Evolutionary conservation across 257 asterid species (phyloP), one percentile per base, ranked within the genome.

Genomic region (Ilex asprella): DNA sequence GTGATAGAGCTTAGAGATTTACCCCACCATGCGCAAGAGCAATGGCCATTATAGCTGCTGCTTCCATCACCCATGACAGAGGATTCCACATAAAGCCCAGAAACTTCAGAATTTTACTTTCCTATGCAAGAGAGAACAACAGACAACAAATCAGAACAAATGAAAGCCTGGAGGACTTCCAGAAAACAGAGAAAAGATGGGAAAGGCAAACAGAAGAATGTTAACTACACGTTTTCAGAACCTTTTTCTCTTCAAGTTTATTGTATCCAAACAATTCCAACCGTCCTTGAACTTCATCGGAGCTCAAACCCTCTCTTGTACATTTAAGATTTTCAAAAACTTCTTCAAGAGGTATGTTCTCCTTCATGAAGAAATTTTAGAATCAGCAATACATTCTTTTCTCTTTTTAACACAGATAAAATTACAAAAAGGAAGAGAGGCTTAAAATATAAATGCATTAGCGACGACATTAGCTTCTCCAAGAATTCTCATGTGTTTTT

Each of bases 11-110:
- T 3, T 31, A 10, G 10, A 2, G 56, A 62, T 14, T 8, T 60
- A 69, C 78, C 71, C 52, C 68, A 30, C 71, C 71, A 5, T 70
- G 67, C 8, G 78, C 71, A 63, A 73, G 71, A 44, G 61, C 61
- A 52, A 73, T 66, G 10, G 75, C 78, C 63, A 73, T 64, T 54
- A 73, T 68, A 12, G 78, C 72, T 39, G 78, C 78, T 15, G 67
- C 75, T 73, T 73, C 78, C 78, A 73, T 73, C 16, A 73, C 78
- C 78, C 78, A 73, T 46, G 78, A 73, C 35, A 73, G 71, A 41
- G 78, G 75, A 56, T 73, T 73, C 78, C 78, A 73, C 78, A 73
- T 73, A 35, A 73, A 73, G 15, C 78, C 78, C 47, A 73, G 62
- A 58, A 73, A 73, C 71, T 73, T 73, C 43, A 73, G 68, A 30